Conservation (phyloP, 768 basidiomycete genomes). For the Antrodiella citrinella region DNA sequence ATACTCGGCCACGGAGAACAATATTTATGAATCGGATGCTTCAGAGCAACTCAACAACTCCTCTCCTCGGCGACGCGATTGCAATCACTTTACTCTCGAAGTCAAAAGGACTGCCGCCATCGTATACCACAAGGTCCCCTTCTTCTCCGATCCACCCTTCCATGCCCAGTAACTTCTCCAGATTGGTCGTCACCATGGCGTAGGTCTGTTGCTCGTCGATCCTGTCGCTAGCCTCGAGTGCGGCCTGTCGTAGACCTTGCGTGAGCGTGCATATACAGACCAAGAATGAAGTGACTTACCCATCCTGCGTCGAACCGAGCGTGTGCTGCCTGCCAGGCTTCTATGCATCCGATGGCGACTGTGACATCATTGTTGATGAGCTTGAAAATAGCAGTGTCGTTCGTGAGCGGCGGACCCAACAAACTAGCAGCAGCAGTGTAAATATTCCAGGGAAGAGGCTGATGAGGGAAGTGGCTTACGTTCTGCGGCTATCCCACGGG, state of each 20-base stretch:
- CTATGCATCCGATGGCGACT: constrained; percentile 45
- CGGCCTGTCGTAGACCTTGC: constrained; percentile 27
- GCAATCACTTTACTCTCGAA: constrained; percentile 25
- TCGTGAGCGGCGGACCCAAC: constrained; percentile 62
- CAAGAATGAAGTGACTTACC: constrained; percentile 20
- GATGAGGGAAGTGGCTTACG: constrained; percentile 33
- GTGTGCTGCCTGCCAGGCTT: constrained; percentile 25
- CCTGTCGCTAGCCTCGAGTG: constrained; percentile 30
- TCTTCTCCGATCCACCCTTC: constrained; percentile 31
- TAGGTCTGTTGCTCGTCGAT: constrained; percentile 28
- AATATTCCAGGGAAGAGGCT: neutral
- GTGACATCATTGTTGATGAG: constrained; percentile 56
- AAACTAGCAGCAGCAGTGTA: constrained; percentile 27
- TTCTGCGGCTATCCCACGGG: constrained; percentile 53
- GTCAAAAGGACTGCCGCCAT: constrained; percentile 21
- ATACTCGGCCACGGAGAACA: no score
- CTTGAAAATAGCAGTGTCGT: constrained; percentile 42
- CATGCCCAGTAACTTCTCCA: constrained; percentile 36
- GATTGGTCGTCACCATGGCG: constrained; percentile 31
- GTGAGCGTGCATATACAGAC: neutral
- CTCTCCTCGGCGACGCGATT: constrained; percentile 18
- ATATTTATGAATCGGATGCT: no score
- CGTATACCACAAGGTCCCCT: constrained; percentile 24
- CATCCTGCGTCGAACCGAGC: constrained; percentile 32
- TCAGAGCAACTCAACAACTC: constrained; percentile 23